Base-by-base conservation (phyloP, 345 rosid genomes). In the Sapria himalayana region DNA sequence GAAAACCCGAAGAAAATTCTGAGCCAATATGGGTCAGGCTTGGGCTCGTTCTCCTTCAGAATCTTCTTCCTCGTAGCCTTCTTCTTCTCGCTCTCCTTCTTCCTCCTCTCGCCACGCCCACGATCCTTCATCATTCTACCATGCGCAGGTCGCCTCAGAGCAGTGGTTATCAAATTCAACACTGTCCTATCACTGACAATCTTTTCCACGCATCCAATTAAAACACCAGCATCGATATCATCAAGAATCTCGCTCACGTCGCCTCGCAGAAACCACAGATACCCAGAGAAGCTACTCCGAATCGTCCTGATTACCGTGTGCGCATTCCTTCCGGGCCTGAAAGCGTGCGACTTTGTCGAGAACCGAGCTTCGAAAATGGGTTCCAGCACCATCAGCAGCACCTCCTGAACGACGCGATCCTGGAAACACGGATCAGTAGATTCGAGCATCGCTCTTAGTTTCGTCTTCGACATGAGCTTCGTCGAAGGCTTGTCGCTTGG, bases 21-120 rank as follows among this genome's bases (percentile, higher is more conserved):
- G 55, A 82, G 50, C 98, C 98, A 82, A 41, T 74, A 89, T 1
- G 95, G 98, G 62, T 89, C 98, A 1, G 95, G 98, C 46, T 82
- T 89, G 0, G 95, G 93, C 61, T 89, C 95, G 44, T 77, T 72
- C 6, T 71, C 81, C 13, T 49, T 73, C 65, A 82, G 56, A 48
- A 89, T 66, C 66, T 56, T 82, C 68, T 79, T 82, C 54, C 65
- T 79, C 3, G 76, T 79, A 43, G 71, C 62, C 23, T 44, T 52
- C 63, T 62, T 67, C 52, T 40, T 58, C 12, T 51, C 52, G 35
- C 47, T 58, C 50, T 55, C 70, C 7, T 60, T 60, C 37, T 45
- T 71, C 39, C 64, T 57, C 33, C 52, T 70, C 21, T 52, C 74
- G 49, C 54, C 63, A 15, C 23, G 39, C 25, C 22, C 61, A 24